A percentile compares a stretch with the other conserved stretches of the same genome.
These are phyloP conservation scores for Inga leiocalycina DNA, from an alignment of 306 rosid species.

Conservation along the genomic window DNA sequence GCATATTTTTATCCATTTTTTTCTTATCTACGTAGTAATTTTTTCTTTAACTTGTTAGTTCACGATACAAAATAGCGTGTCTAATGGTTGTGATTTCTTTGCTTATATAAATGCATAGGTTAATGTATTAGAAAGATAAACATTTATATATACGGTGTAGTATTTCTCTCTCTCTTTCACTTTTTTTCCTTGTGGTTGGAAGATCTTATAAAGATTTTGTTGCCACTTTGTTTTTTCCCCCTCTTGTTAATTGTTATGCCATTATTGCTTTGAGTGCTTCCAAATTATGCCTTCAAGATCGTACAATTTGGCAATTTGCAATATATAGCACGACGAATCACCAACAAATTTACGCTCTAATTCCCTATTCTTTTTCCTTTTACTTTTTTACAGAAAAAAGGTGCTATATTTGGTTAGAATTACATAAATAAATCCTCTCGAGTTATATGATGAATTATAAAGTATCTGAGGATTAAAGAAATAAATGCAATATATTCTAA, in stretches of 20 bases:
- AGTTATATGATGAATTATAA: neutral
- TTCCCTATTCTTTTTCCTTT: neutral
- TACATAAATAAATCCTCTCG: neutral
- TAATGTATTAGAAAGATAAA: conserved; percentile 22
- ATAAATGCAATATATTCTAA: neutral
- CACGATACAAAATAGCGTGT: conserved; percentile 38
- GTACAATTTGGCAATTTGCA: neutral
- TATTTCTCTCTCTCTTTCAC: neutral
- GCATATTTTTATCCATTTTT: neutral
- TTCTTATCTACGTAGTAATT: neutral
- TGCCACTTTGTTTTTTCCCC: conserved; percentile 10
- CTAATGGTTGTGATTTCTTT: conserved; percentile 51
- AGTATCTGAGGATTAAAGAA: neutral
- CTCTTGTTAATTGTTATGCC: conserved; percentile 3
- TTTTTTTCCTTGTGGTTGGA: neutral
- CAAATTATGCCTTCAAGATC: conserved; percentile 10
- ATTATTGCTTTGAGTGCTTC: conserved; percentile 42
- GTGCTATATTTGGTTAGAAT: neutral
- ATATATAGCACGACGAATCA: neutral
- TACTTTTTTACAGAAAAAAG: neutral
- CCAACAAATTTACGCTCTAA: neutral
- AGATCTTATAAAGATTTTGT: conserved; percentile 34
- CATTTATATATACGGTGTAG: conserved; percentile 27
- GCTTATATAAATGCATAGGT: conserved; percentile 40
- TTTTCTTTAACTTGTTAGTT: conserved; percentile 25